Conservation (phyloP, 495 filamentous ascomycete species). For the Parachaetomium inaequale region DNA sequence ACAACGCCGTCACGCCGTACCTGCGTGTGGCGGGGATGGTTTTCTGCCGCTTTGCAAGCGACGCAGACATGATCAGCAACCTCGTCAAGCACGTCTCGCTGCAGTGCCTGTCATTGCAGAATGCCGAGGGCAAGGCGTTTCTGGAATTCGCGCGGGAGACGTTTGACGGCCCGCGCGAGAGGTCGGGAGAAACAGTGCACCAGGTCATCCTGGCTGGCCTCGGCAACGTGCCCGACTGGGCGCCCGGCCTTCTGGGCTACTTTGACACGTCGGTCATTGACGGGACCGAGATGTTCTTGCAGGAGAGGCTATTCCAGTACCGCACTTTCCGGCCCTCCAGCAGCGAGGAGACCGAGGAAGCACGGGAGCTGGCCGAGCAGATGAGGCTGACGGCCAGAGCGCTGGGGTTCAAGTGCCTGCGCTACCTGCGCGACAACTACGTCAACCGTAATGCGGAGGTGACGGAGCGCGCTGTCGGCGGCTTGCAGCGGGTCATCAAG, state of each 20-base stretch:
- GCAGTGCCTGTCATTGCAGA: slow-evolving; percentile 41
- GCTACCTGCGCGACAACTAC: slow-evolving; percentile 47
- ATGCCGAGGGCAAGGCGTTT: slow-evolving; percentile 41
- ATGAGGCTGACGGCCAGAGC: slow-evolving; percentile 33
- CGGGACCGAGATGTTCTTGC: slow-evolving; percentile 53
- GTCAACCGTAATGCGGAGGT: slow-evolving; percentile 39
- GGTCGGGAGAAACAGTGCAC: slow-evolving; percentile 23
- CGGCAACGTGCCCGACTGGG: slow-evolving; percentile 60
- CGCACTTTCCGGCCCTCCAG: slow-evolving; percentile 27
- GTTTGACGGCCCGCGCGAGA: slow-evolving; percentile 28
- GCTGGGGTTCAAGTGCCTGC: slow-evolving; percentile 44
- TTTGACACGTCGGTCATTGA: slow-evolving; percentile 53
- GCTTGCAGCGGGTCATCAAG: slow-evolving; percentile 42
- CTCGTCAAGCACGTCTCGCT: slow-evolving; percentile 36
- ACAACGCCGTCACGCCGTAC: slow-evolving; percentile 34
- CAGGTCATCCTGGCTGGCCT: slow-evolving; percentile 35
- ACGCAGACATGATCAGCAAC: slow-evolving; percentile 23
- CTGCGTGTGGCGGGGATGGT: slow-evolving; percentile 33
- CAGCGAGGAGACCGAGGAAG: slow-evolving; percentile 27
- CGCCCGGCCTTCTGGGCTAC: slow-evolving; percentile 63
- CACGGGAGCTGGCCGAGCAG: slow-evolving; percentile 22
- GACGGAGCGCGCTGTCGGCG: slow-evolving; percentile 38
- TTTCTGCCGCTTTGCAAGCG: slow-evolving; percentile 36
- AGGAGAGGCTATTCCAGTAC: slow-evolving; percentile 51
- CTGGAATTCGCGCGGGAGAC: slow-evolving; percentile 41